phyloP scores from a whole-genome alignment of 78 protist species.

The Dictyostelium citrinum region DNA sequence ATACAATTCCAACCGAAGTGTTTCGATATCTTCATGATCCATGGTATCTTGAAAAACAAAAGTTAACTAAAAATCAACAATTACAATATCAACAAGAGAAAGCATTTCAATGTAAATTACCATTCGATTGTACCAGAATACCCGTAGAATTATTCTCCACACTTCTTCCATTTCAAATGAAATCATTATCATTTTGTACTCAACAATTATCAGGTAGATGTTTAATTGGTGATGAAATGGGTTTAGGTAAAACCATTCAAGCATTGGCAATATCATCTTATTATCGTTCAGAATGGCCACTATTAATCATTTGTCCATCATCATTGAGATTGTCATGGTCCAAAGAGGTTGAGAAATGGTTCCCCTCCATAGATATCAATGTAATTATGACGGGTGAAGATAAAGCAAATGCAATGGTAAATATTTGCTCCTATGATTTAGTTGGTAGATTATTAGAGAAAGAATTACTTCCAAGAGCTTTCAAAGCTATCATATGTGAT shows the following conservation, averaged over 20 bases:
- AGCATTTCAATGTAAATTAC: not conserved
- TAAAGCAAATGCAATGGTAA: constrained; percentile 43
- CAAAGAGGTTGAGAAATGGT: constrained; percentile 59
- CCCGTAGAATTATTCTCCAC: constrained; percentile 20
- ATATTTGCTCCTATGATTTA: constrained; percentile 79
- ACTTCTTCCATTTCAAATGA: constrained; percentile 56
- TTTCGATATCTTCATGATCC: not conserved
- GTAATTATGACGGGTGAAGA: constrained; percentile 26
- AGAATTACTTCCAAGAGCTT: constrained; percentile 21
- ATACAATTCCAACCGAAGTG: not conserved
- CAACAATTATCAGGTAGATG: constrained; percentile 33
- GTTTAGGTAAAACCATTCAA: constrained; percentile 88
- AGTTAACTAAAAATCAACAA: not conserved
- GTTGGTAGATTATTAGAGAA: not conserved
- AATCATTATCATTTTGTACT: constrained; percentile 59
- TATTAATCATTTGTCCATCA: constrained; percentile 75
- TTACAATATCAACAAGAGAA: not conserved
- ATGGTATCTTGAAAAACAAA: not conserved
- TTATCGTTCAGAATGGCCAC: constrained; percentile 84
- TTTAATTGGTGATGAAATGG: constrained; percentile 88
- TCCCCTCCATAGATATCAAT: not conserved
- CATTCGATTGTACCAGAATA: not conserved
- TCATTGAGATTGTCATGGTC: constrained; percentile 77
- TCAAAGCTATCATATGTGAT: constrained; percentile 80
- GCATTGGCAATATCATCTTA: constrained; percentile 75